Conservation (phyloP, 306 rosid genomes). For the Aeschynomene evenia region DNA sequence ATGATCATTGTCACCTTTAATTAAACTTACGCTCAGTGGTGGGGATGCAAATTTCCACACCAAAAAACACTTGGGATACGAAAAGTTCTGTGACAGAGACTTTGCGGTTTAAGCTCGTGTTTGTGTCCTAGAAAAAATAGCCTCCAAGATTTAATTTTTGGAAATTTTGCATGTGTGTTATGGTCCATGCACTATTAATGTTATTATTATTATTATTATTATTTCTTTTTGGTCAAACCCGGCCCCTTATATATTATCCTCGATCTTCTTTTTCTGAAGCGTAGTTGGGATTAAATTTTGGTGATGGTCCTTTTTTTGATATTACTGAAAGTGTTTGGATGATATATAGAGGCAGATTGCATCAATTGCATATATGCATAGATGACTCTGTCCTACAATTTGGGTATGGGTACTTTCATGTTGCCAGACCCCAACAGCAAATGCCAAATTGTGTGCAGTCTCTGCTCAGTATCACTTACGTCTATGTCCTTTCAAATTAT, state of each 20-base stretch:
- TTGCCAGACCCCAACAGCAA: neutral
- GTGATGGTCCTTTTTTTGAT: slow-evolving; percentile 10
- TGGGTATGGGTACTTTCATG: slow-evolving; percentile 14
- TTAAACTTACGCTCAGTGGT: neutral
- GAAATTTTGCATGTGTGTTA: slow-evolving; percentile 23
- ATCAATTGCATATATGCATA: too few species aligned
- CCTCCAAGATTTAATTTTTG: neutral
- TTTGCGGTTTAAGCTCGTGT: slow-evolving; percentile 16
- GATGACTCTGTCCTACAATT: neutral
- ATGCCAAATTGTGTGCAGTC: slow-evolving; percentile 2
- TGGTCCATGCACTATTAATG: too few species aligned
- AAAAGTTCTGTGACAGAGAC: slow-evolving; percentile 27
- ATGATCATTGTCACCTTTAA: slow-evolving; percentile 14
- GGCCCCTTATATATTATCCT: too few species aligned
- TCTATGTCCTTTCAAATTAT: neutral
- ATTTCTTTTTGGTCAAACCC: slow-evolving; percentile 22
- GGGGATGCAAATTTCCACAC: neutral
- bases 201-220: too few species aligned
- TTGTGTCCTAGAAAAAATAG: slow-evolving; percentile 19
- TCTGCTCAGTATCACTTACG: neutral
- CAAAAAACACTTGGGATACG: neutral
- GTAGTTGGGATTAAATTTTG: neutral
- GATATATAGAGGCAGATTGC: slow-evolving; percentile 13
- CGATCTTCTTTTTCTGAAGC: slow-evolving; percentile 3
- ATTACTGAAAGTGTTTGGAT: slow-evolving; percentile 12